Base-by-base conservation (phyloP, 768 basidiomycete species). In the Mycena albidolilacea region DNA sequence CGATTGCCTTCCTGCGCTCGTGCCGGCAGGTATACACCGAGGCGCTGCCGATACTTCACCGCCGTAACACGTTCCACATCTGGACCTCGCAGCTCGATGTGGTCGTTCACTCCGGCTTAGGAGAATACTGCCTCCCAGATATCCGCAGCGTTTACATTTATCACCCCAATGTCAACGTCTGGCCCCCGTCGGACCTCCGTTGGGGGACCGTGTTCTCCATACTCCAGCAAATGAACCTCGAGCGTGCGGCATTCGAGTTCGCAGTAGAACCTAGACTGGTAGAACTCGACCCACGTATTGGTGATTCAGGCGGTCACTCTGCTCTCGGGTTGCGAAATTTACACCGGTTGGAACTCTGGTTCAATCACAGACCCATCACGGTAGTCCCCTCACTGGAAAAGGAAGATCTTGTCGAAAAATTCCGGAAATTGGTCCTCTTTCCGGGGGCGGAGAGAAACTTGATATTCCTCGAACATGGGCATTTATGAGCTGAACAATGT, bases 11-110 rank as follows among this genome's bases (percentile, higher is more conserved):
- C 15, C 58, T 73, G 0, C 63, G 43, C 14, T 38, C 62, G 7
- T 73, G 72, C 37, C 72, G 72, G n/a, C 67, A 64, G 35, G 35
- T 69, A 1, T 73, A 73, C 37, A 46, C 65, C 41, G 67, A 69
- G 59, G 67, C 72, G 14, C 72, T 59, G 11, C 58, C 64, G 6
- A 65, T 66, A 7, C n/a, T 69, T 11, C 43, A 59, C 54, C 21
- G 17, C 30, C 55, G 61, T 0, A 73, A 73, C 67, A 69, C 63
- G 21, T 73, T 64, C 17, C 37, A 44, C 17, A 52, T 61, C 37
- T 1, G 11, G 11, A 37, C 19, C 37, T 7, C 17, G 21, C 19
- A 67, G 5, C 37, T 72, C 21, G 23, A 17, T 48, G 3, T 1
- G 1, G 17, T 43, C 50, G 23, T 61, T 14, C 21, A 21, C 15